Evolutionary conservation across 768 basidiomycete species (phyloP), one percentile per base, ranked within the genome.

Genomic region (Crepidotus variabilis): DNA sequence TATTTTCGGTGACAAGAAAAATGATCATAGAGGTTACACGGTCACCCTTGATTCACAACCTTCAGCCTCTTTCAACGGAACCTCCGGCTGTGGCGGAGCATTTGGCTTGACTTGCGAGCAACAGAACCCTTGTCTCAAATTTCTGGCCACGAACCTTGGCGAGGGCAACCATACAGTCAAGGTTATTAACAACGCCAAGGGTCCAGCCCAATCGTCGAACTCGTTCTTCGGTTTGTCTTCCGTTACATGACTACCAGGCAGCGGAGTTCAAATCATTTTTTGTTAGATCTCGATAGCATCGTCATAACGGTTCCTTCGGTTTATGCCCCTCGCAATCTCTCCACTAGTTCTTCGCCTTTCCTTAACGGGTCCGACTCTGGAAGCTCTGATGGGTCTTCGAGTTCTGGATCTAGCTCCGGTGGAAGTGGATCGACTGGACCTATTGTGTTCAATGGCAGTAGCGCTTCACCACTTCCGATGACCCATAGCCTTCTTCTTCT

Each of bases 1-100:
- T 53, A 69, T 79, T 13, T 72, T 77, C 36, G 78, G 80, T 2
- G 79, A 80, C 66, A 79, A 78, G 61, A 78, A 76, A 61, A 78
- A 78, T 53, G 75, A 80, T 60, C 78, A 81, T 56, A 71, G 80
- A 0, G 60, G 72, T 7, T 81, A 77, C 63, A 70, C 65, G 20
- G 74, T 78, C 21, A 62, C 61, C 6, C 65, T 80, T 4, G 78
- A 80, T 60, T 64, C 65, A 48, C 62, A 60, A 3, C 61, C 71
- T n/a, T 60, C 71, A 11, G 62, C 73, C 51, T 58, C 68, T 9
- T 73, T 69, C 57, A 67, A 69, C 58, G 77, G 77, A 5, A 67
- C 73, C 36, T 78, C 78, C 0, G 78, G 78, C 2, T 80, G 78
- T 54, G 78, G 78, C 20, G 76, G 78, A 6, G 73, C 71, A 1